Conservation (phyloP, 2,329 filamentous ascomycete species). For the Neonectria ditissima region DNA sequence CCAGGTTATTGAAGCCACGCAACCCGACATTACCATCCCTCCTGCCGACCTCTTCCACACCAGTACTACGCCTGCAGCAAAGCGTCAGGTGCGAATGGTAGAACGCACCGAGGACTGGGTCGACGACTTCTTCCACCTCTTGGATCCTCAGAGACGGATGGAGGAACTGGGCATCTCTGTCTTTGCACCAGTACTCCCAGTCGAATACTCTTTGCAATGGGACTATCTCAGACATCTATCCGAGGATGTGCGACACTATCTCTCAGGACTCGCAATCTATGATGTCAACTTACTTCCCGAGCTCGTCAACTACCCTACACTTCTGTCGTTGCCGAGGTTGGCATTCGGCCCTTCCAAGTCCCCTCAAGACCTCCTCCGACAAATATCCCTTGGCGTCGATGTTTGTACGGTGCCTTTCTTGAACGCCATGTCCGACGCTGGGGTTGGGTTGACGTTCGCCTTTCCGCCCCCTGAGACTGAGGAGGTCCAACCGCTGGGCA, state of each 20-base stretch:
- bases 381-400: slow-evolving; percentile 83
- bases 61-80: slow-evolving; percentile 69
- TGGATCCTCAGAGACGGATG: slow-evolving; percentile 42
- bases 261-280: slow-evolving; percentile 83
- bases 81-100: slow-evolving; percentile 84
- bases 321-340: slow-evolving; percentile 77
- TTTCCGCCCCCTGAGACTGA: slow-evolving; percentile 66
- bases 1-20: slow-evolving; percentile 71
- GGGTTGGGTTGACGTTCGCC: slow-evolving; percentile 83
- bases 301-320: slow-evolving; percentile 64
- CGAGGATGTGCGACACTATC: slow-evolving; percentile 66
- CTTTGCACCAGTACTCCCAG: slow-evolving; percentile 78
- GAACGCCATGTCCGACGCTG: slow-evolving; percentile 80
- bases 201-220: slow-evolving; percentile 80
- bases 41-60: slow-evolving; percentile 75
- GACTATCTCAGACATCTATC: slow-evolving; percentile 81
- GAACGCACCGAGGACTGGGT: slow-evolving; percentile 89
- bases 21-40: slow-evolving; percentile 83
- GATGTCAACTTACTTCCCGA: slow-evolving; percentile 76
- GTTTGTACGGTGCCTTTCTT: slow-evolving; percentile 83
- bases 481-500: slow-evolving; percentile 67
- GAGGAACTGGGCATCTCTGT: slow-evolving; percentile 55
- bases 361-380: slow-evolving; percentile 82
- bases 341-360: slow-evolving; percentile 76
- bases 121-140: slow-evolving; percentile 69